Conservation (phyloP, 257 asterid species). For the Thymus mandschuricus region DNA sequence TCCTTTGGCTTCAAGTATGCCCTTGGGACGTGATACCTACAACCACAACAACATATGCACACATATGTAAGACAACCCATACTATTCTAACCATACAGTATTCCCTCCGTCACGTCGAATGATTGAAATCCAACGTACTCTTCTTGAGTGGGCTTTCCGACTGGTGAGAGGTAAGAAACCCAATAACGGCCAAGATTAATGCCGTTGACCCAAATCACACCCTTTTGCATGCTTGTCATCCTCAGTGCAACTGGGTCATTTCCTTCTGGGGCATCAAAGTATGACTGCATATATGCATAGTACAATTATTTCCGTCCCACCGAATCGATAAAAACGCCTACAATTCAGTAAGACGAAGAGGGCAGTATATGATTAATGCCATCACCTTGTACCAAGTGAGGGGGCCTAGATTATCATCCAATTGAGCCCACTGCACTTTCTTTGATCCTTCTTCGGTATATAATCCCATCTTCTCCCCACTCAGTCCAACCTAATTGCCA, state of each 20-base stretch:
- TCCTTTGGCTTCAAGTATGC: conserved; percentile 61
- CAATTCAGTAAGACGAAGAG: too few relatives aligned
- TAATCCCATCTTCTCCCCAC: conserved; percentile 63
- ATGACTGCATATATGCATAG: conserved; percentile 41
- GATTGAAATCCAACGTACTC: conserved; percentile 53
- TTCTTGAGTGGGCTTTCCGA: conserved; percentile 66
- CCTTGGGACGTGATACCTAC: conserved; percentile 88
- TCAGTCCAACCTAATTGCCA: conserved; percentile 56
- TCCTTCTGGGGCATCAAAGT: conserved; percentile 90
- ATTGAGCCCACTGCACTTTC: conserved; percentile 58
- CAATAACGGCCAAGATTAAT: conserved; percentile 85
- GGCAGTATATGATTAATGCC: too few relatives aligned
- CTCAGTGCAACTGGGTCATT: conserved; percentile 62
- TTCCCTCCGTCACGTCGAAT: too few relatives aligned
- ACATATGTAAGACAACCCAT: too few relatives aligned
- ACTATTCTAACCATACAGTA: too few relatives aligned
- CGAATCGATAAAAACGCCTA: too few relatives aligned
- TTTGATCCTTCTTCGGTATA: conserved; percentile 66
- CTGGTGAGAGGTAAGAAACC: conserved; percentile 76
- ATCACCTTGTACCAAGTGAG: conserved; percentile 91
- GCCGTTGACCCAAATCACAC: conserved; percentile 91
- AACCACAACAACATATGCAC: too few relatives aligned
- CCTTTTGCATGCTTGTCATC: conserved; percentile 79
- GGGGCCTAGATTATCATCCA: conserved; percentile 41
- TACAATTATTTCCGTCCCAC: background rate